Evolutionary conservation across 257 asterid species (phyloP), one percentile per base, ranked within the genome.

Genomic region (Nicotiana paniculata): DNA sequence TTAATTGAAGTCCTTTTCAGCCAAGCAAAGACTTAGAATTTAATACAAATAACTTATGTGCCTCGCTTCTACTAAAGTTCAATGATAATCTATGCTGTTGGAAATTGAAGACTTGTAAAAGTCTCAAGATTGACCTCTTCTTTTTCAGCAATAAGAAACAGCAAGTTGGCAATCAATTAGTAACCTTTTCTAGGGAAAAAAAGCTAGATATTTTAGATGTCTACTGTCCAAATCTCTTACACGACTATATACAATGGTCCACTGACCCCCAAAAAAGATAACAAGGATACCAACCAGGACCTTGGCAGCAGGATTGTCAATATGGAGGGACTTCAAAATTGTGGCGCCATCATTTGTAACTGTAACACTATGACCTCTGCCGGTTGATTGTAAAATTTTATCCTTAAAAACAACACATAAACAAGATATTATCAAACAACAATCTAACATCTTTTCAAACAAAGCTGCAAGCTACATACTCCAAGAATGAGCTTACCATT

Each of bases 261-360:
- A 24, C 32, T 28, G 6, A 28, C 9, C 35, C 33, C 26, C 1
- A 3, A 9, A 81, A 65, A 3, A 55, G 48, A 82, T 39, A 43
- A 8, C 83, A 92, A 92, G 91, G 92, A 93, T 91, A 94, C 99
- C 99, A 77, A 96, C 88, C 77, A 96, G 98, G 65, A 96, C 99
- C 94, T 93, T 96, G 39, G 98, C 99, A 70, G 99, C 98, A 75
- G 99, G 89, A 77, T 96, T 96, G 88, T 96, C 97, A 76, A 96
- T 93, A 85, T 92, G 99, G 74, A 93, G 90, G 24, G 99, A 93
- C 90, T 93, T 95, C 81, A 95, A 88, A 91, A 95, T 93, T 85
- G 98, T 93, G 17, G 99, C 99, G 57, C 98, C 99, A 86, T 96
- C 98, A 83, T 96, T 96, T 53, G 98, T 96, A 77, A 96, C 99